Base-by-base conservation (phyloP, 2,329 filamentous ascomycete genomes). In the Stagonosporopsis tanaceti region DNA sequence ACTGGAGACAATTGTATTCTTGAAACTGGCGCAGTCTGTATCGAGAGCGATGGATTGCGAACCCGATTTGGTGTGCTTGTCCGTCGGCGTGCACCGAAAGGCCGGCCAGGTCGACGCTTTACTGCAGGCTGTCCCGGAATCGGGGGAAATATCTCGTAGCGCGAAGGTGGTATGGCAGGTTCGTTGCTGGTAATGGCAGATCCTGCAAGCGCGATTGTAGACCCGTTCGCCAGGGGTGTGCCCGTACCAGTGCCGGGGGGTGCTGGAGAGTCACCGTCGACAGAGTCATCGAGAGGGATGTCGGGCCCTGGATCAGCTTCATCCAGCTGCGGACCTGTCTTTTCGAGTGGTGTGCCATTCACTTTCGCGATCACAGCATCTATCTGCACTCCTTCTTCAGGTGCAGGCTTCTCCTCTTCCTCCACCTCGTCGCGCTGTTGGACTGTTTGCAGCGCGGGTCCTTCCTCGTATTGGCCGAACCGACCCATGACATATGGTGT, bases 401-500 rank as follows among this genome's bases (percentile, higher is more conserved):
- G 75, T 34, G 71, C 70, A 11, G 73, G 70, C 24, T 71, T 71
- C 1, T 76, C 77, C 20, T 78, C 72, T 35, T 81, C 80, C 7
- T 76, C 72, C 37, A 89, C 87, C 22, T 92, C 93, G 60, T 96
- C 93, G 34, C 94, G 87, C 5, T 90, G 92, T 12, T 94, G 94
- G 51, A 98, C 91, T 1, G 94, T 90, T 63, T 92, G 93, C 53
- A 98, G 80, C 6, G 89, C 85, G 6, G 91, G 91, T 6, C 89
- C 91, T 47, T 93, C 85, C 71, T 96, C 92, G 67, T 95, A 94
- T 68, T 92, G 91, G 4, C 89, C 89, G 34, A 90, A 87, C 42
- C 92, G 87, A 25, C 95, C 94, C 93, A 97, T 98, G 39, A 98
- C 88, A 74, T 97, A 99, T 0, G 95, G 95, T 14, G 93, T 97